Percentiles rank a stretch among this genome's conserved stretches.
These are phyloP conservation scores for Leptosphaerulina australis DNA, from an alignment of 2,329 filamentous ascomycete genomes.

Conservation along the genomic window DNA sequence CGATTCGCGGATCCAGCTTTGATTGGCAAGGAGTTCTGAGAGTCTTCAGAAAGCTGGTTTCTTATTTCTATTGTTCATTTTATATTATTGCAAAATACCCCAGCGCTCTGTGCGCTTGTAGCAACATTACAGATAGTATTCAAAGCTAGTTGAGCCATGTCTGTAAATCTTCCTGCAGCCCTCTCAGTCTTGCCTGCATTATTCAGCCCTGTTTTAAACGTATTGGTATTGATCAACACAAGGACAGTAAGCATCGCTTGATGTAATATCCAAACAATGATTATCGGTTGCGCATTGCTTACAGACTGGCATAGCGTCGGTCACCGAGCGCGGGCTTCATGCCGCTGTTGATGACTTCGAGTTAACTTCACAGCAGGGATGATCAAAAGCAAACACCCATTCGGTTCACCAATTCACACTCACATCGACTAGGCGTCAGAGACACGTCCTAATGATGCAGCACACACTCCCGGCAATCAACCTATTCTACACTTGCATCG, in stretches of 20 bases:
- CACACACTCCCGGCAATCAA: background rate
- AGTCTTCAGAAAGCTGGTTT: background rate
- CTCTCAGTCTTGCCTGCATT: no score
- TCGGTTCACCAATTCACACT: no score
- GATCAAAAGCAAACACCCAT: no score
- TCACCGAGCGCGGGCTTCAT: constrained; percentile 5
- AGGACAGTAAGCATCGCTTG: no score
- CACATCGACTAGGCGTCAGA: no score
- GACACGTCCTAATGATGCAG: background rate
- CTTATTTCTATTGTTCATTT: constrained; percentile 7
- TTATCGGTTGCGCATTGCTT: constrained; percentile 4
- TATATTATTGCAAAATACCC: constrained; percentile 14
- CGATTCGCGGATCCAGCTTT: constrained; percentile 30
- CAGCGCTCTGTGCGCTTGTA: constrained; percentile 12
- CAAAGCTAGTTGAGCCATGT: no score
- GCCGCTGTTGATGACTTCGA: background rate
- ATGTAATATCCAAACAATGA: background rate
- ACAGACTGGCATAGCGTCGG: constrained; percentile 1
- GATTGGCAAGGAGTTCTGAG: constrained; percentile 24
- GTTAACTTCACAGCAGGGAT: background rate
- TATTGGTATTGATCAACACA: no score
- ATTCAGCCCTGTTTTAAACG: no score
- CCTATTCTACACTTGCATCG: background rate
- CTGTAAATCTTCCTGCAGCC: no score
- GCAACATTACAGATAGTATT: constrained; percentile 1